These are phyloP conservation scores for Porogramme epimiltina DNA, from an alignment of 1,284 basidiomycete genomes.

Conservation along the genomic window DNA sequence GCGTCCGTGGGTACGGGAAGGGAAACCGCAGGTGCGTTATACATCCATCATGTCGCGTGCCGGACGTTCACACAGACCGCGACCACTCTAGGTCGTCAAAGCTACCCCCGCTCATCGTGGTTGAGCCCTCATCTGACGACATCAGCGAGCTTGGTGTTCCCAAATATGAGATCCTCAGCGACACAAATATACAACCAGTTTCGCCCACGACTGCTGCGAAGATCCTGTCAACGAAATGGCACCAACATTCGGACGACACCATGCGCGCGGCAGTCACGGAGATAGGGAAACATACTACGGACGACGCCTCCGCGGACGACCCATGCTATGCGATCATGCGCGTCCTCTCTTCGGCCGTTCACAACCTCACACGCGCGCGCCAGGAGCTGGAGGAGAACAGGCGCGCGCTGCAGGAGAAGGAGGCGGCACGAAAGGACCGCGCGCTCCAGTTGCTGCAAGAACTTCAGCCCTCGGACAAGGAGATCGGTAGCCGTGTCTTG, in stretches of 20 bases:
- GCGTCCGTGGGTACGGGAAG: slow-evolving; percentile 54
- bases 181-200: neutral
- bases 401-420: slow-evolving; percentile 56
- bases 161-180: slow-evolving; percentile 17
- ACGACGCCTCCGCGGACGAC: slow-evolving; percentile 47
- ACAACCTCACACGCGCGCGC: slow-evolving; percentile 55
- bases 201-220: slow-evolving; percentile 32
- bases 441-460: slow-evolving; percentile 57
- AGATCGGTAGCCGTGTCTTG: slow-evolving; percentile 65
- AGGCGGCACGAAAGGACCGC: slow-evolving; percentile 46
- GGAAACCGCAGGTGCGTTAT: slow-evolving; percentile 26
- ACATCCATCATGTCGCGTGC: neutral
- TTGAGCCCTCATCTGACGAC: slow-evolving; percentile 49
- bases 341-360: slow-evolving; percentile 66
- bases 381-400: slow-evolving; percentile 64
- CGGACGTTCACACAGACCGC: neutral
- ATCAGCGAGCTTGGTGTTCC: slow-evolving; percentile 19
- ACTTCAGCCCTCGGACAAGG: slow-evolving; percentile 60
- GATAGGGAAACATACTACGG: slow-evolving; percentile 43
- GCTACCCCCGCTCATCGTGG: slow-evolving; percentile 53
- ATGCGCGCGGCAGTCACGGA: slow-evolving; percentile 62
- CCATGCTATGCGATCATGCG: slow-evolving; percentile 70
- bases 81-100: slow-evolving; percentile 7
- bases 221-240: slow-evolving; percentile 67
- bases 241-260: slow-evolving; percentile 69